These are phyloP conservation scores for Prototheca wickerhamii DNA, from an alignment of 163 green algal species.

Conservation along the genomic window DNA sequence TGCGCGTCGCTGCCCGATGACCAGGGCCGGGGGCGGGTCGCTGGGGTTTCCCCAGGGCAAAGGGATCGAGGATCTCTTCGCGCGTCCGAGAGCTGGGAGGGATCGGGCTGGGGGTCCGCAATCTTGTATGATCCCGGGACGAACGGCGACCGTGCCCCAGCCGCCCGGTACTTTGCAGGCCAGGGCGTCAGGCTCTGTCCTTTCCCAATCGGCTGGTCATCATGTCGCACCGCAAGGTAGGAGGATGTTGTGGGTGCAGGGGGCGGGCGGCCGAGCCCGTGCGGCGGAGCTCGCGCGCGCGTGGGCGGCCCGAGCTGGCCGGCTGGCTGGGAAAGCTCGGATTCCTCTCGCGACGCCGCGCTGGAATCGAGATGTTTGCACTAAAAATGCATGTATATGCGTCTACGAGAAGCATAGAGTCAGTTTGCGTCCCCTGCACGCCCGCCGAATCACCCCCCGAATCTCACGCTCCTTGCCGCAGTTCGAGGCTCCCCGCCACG, in stretches of 20 bases:
- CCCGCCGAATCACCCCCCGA: background rate
- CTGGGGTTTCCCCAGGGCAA: too few species aligned
- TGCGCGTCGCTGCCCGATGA: too few species aligned
- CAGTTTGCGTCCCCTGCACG: background rate
- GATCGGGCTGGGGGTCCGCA: too few species aligned
- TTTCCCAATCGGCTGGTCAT: background rate
- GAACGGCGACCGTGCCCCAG: background rate
- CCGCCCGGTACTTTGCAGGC: background rate
- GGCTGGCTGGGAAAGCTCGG: background rate
- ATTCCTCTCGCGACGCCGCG: background rate
- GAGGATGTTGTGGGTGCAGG: background rate
- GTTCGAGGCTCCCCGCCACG: conserved; percentile 74
- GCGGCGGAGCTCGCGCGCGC: too few species aligned
- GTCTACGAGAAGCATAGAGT: background rate
- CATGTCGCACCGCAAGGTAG: conserved; percentile 29
- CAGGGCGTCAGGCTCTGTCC: background rate
- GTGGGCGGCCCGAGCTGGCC: too few species aligned
- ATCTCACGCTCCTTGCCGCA: background rate
- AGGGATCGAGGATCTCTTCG: too few species aligned
- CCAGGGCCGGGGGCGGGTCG: too few species aligned
- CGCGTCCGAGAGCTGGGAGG: too few species aligned
- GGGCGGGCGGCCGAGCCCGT: too few species aligned
- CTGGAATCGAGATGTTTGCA: too few species aligned
- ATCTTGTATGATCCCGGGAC: background rate
- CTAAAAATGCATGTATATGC: too few species aligned